These are phyloP conservation scores for Scleroderma bovista DNA, from an alignment of 768 basidiomycete species.

Conservation along the genomic window DNA sequence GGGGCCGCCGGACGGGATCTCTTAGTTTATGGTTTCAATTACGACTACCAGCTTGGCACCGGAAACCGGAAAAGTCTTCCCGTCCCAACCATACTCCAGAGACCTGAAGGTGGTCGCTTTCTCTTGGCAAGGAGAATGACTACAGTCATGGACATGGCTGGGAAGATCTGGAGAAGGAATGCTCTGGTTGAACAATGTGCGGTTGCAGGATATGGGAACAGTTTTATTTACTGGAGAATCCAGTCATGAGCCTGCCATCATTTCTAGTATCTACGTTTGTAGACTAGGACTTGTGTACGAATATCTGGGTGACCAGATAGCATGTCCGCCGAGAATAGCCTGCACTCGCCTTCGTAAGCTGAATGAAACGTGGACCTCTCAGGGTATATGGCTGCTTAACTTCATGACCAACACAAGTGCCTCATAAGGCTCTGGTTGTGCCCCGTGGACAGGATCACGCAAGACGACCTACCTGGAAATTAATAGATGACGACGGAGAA, in stretches of 20 bases:
- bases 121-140: conserved; percentile 51
- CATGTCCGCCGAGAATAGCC: too few relatives aligned
- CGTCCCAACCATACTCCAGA: conserved; percentile 47
- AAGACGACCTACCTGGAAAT: too few relatives aligned
- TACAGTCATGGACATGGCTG: conserved; percentile 53
- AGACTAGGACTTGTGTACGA: too few relatives aligned
- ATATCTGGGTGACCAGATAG: too few relatives aligned
- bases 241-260: conserved; percentile 1
- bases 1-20: conserved; percentile 59
- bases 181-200: conserved; percentile 62
- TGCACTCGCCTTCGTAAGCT: too few relatives aligned
- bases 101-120: conserved; percentile 49
- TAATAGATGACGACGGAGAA: too few relatives aligned
- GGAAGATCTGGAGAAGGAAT: conserved; percentile 53
- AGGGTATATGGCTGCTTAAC: too few relatives aligned
- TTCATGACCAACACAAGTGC: too few relatives aligned
- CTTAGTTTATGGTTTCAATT: conserved; percentile 68
- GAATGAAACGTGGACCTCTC: too few relatives aligned
- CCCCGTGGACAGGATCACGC: too few relatives aligned
- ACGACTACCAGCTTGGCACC: conserved; percentile 70
- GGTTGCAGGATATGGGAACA: conserved; percentile 57
- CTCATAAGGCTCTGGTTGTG: too few relatives aligned
- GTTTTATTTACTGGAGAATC: conserved; percentile 69
- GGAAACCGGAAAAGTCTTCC: conserved; percentile 59
- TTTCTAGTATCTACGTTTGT: too few relatives aligned